A percentile compares a stretch with the other conserved stretches of the same genome.
These are phyloP conservation scores for Cyberlindnera americana DNA, from an alignment of 805 yeast species.

Conservation along the genomic window DNA sequence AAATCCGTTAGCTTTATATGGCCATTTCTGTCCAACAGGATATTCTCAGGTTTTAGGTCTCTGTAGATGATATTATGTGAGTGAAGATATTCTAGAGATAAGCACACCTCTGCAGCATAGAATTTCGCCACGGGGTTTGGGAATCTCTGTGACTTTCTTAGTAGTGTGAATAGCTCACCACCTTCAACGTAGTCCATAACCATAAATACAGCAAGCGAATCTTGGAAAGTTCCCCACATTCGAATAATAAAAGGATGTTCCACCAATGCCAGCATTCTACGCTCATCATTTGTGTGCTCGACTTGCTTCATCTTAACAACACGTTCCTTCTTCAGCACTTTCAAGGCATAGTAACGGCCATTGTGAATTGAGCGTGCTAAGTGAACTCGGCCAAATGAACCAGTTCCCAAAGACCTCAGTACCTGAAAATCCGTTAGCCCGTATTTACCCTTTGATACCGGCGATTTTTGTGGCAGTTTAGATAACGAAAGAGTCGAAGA, in stretches of 20 bases:
- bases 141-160: constrained; percentile 85
- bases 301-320: constrained; percentile 92
- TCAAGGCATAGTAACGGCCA: constrained; percentile 90
- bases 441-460: constrained; percentile 60
- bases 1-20: constrained; percentile 91
- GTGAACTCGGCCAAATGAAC: constrained; percentile 94
- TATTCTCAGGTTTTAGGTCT: constrained; percentile 91
- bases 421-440: constrained; percentile 76
- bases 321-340: constrained; percentile 80
- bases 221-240: constrained; percentile 98
- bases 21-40: constrained; percentile 81
- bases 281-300: constrained; percentile 93
- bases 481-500: constrained; percentile 12
- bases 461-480: constrained; percentile 28
- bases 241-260: constrained; percentile 89
- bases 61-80: constrained; percentile 82
- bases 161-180: constrained; percentile 83
- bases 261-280: constrained; percentile 80
- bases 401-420: constrained; percentile 88
- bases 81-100: constrained; percentile 87
- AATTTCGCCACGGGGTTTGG: constrained; percentile 96
- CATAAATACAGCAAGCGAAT: constrained; percentile 78
- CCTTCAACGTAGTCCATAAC: constrained; percentile 97
- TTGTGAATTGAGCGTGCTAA: constrained; percentile 84
- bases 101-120: constrained; percentile 85